These are phyloP conservation scores for Quercus lobata DNA, from an alignment of 331 rosid species.

Conservation along the genomic window DNA sequence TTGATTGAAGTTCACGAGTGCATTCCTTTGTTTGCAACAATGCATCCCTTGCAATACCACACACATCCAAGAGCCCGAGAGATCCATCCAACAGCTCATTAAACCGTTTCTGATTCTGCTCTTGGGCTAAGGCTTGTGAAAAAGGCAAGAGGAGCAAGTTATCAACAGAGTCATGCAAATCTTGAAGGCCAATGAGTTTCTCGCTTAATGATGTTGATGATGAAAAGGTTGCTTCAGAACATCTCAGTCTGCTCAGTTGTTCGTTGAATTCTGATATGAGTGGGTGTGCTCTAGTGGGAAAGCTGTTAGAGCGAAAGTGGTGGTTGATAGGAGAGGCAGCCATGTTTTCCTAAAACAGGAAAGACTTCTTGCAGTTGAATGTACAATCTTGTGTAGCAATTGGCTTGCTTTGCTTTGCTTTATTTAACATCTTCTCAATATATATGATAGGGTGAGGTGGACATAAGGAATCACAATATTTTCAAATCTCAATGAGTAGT, in stretches of 20 bases:
- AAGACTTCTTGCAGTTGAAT: conserved; percentile 6
- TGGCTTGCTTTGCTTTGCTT: no score
- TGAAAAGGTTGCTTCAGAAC: no score
- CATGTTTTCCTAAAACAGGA: conserved; percentile 15
- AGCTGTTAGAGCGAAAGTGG: conserved; percentile 3
- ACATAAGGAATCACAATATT: conserved; percentile 31
- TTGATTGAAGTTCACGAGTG: conserved; percentile 25
- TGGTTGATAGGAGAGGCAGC: background rate
- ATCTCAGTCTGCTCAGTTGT: no score
- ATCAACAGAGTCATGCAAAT: no score
- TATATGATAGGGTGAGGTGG: conserved; percentile 18
- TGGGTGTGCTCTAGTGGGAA: no score
- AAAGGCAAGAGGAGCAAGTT: background rate
- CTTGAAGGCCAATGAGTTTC: no score
- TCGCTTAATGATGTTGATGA: no score
- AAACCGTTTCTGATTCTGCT: conserved; percentile 14
- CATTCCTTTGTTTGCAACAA: conserved; percentile 42
- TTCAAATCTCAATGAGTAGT: background rate
- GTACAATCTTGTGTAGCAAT: conserved; percentile 4
- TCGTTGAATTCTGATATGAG: no score
- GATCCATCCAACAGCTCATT: conserved; percentile 21
- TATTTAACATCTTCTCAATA: conserved; percentile 16
- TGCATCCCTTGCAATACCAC: conserved; percentile 35
- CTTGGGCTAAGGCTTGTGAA: conserved; percentile 13
- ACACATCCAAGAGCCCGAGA: conserved; percentile 34